Conservation (phyloP, 352 stramenopile genomes). For the Globisporangium ultimum region DNA sequence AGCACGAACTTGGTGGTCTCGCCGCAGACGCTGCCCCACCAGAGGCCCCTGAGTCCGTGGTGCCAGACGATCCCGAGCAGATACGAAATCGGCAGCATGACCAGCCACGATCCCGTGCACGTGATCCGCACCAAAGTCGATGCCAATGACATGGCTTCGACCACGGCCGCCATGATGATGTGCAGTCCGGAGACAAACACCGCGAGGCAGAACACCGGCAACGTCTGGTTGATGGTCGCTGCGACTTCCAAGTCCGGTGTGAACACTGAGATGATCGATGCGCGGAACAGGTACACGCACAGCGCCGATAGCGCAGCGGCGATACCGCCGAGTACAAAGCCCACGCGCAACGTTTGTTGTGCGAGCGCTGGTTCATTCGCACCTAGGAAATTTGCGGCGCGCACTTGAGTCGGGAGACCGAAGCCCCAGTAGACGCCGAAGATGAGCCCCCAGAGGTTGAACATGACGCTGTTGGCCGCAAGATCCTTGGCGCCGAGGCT, state of each 20-base stretch:
- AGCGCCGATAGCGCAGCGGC: conserved; percentile 54
- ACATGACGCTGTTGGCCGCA: conserved; percentile 79
- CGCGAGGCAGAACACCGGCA: conserved; percentile 69
- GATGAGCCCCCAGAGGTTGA: conserved; percentile 80
- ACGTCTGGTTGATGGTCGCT: conserved; percentile 41
- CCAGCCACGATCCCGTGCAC: conserved; percentile 59
- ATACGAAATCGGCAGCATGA: conserved; percentile 67
- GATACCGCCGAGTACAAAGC: conserved; percentile 58
- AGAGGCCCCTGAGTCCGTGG: conserved; percentile 56
- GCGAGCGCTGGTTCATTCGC: conserved; percentile 56
- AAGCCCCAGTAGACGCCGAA: conserved; percentile 86
- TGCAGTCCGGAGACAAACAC: conserved; percentile 77
- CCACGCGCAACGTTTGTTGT: conserved; percentile 53
- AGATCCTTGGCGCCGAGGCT: conserved; percentile 58
- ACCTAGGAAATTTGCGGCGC: conserved; percentile 69
- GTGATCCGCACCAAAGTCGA: conserved; percentile 73
- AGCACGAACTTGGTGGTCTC: conserved; percentile 72
- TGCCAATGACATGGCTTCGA: conserved; percentile 77
- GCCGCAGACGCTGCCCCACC: conserved; percentile 71
- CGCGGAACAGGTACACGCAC: conserved; percentile 44
- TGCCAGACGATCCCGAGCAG: conserved; percentile 46
- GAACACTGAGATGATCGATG: conserved; percentile 52
- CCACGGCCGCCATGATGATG: conserved; percentile 71
- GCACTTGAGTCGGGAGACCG: conserved; percentile 74
- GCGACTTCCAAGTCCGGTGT: conserved; percentile 58